Evolutionary conservation across 306 rosid genomes (phyloP).

Genomic region (Prunus armeniaca): DNA sequence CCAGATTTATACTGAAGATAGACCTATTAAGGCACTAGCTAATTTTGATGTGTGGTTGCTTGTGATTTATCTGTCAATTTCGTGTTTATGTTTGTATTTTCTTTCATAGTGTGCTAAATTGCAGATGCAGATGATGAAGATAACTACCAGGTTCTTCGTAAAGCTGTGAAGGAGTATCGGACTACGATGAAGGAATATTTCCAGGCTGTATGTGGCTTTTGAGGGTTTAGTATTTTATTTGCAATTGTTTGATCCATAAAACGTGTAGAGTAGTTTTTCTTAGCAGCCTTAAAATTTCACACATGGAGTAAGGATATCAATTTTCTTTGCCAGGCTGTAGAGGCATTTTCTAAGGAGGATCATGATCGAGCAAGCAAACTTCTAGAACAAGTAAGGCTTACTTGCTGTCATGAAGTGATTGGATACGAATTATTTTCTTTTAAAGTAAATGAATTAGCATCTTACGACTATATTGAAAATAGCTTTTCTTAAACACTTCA

Average conservation of each 20-base stretch:
- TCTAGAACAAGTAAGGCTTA: constrained; percentile 50
- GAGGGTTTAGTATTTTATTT: constrained; percentile 13
- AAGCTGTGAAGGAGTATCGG: constrained; percentile 71
- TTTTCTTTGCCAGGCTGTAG: constrained; percentile 63
- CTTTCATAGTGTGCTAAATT: constrained; percentile 12
- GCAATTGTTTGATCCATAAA: constrained; percentile 9
- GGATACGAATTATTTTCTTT: constrained; percentile 1
- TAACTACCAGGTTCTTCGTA: constrained; percentile 56
- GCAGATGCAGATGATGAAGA: constrained; percentile 66
- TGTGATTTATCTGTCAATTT: neutral
- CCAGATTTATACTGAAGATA: neutral
- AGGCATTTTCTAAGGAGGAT: constrained; percentile 61
- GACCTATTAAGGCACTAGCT: neutral
- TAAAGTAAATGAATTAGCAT: neutral
- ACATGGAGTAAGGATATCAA: constrained; percentile 26
- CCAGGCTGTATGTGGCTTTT: constrained; percentile 61
- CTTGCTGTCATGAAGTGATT: constrained; percentile 12
- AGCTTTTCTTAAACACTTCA: neutral
- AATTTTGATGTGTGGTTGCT: neutral
- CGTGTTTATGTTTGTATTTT: neutral
- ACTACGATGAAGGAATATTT: constrained; percentile 63
- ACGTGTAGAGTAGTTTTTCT: neutral
- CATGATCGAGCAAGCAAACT: constrained; percentile 53
- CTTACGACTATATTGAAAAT: neutral
- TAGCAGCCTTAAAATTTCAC: constrained; percentile 2